Conservation (phyloP, 345 rosid genomes). For the Alliaria petiolata region DNA sequence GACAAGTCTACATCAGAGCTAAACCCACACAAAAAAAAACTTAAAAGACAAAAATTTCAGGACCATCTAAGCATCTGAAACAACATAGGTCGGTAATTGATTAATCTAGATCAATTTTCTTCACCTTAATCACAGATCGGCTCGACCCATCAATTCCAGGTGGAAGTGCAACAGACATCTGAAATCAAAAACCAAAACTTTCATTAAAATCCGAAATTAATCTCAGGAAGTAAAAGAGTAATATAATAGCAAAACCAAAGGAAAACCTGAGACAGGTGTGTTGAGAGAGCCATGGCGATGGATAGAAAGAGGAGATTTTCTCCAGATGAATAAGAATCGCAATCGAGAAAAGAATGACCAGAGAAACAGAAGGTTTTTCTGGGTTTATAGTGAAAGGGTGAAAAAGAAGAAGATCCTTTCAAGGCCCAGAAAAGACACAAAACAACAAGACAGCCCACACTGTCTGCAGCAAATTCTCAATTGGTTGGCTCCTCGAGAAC, state of each 20-base stretch:
- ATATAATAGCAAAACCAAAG: background rate
- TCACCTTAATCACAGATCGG: slow-evolving; percentile 30
- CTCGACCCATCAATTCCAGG: slow-evolving; percentile 28
- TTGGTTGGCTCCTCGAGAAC: slow-evolving; percentile 25
- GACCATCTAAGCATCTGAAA: slow-evolving; percentile 31
- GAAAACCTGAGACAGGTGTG: slow-evolving; percentile 28
- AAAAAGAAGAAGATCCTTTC: slow-evolving; percentile 15
- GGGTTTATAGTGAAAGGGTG: slow-evolving; percentile 22
- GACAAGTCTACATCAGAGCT: slow-evolving; percentile 15
- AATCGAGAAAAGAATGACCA: background rate
- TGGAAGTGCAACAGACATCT: slow-evolving; percentile 21
- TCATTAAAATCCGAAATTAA: background rate
- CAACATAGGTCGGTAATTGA: background rate
- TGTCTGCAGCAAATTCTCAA: slow-evolving; percentile 21
- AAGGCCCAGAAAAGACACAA: slow-evolving; percentile 31
- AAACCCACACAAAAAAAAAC: background rate
- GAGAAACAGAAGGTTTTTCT: background rate
- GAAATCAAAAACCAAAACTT: slow-evolving; percentile 19
- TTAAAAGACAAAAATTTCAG: background rate
- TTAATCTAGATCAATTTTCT: background rate
- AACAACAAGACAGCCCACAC: slow-evolving; percentile 10
- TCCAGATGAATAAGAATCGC: background rate
- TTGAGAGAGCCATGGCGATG: slow-evolving; percentile 28
- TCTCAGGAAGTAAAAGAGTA: background rate
- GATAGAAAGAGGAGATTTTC: background rate